Conservation (phyloP, 495 filamentous ascomycete genomes). For the Hypoxylon fragiforme region DNA sequence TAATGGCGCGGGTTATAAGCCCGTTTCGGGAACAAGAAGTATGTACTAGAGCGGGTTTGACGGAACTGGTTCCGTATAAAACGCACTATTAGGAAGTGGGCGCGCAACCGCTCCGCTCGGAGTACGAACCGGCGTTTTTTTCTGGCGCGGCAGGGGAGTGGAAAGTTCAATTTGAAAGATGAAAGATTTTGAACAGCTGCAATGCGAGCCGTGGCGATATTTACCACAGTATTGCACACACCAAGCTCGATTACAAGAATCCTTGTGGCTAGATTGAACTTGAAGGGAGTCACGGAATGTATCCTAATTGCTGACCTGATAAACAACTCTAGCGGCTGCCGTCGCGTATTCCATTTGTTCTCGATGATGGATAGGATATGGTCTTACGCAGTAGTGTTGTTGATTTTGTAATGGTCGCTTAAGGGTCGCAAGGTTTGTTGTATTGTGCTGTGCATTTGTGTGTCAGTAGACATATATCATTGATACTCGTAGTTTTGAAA, state of each 20-base stretch:
- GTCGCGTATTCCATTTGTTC: slow-evolving; percentile 10
- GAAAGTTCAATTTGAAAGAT: slow-evolving; percentile 19
- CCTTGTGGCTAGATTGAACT: slow-evolving; percentile 23
- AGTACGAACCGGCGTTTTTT: slow-evolving; percentile 34
- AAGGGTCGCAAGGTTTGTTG: too few species aligned
- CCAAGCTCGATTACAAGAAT: slow-evolving; percentile 7
- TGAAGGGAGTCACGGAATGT: background rate
- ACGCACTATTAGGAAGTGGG: slow-evolving; percentile 25
- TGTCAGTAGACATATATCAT: too few species aligned
- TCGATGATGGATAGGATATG: background rate
- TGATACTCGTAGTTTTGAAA: too few species aligned
- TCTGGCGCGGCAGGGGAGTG: slow-evolving; percentile 25
- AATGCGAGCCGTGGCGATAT: background rate
- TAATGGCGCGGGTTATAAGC: slow-evolving; percentile 3
- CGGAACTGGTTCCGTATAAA: slow-evolving; percentile 32
- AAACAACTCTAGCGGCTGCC: slow-evolving; percentile 6
- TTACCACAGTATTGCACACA: slow-evolving; percentile 14
- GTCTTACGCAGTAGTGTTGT: background rate
- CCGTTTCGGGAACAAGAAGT: background rate
- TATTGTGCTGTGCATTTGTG: too few species aligned
- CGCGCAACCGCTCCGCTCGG: slow-evolving; percentile 30
- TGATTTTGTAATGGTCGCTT: background rate
- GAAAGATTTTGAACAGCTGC: background rate
- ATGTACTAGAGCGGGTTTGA: slow-evolving; percentile 1
- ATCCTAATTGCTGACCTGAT: slow-evolving; percentile 21